Evolutionary conservation across 208 protist species (phyloP), one percentile per base, ranked within the genome.

Genomic region (Wallacemonas sp.): DNA sequence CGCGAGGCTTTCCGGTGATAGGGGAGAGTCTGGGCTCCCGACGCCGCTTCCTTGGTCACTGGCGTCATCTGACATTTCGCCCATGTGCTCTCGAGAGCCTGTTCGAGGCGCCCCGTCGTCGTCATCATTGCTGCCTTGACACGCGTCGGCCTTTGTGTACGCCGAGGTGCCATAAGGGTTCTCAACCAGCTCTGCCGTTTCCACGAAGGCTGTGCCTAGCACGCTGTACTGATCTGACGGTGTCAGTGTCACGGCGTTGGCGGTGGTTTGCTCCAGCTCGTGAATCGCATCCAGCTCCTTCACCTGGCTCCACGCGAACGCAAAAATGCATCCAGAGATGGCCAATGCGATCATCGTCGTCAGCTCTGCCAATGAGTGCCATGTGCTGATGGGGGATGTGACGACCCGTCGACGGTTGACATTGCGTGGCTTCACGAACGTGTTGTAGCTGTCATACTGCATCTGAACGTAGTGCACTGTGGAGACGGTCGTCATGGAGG

Each of bases 231-330:
- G 50, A 39, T 57, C 50, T 2, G 50, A 34, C 10, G 24, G 5
- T 8, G 50, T 41, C 9, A 57, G 32, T 0, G n/a, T 21, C 10
- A 57, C 50, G 5, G 50, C 50, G 50, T 57, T 57, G 36, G 26
- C 6, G 5, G 50, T 57, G 6, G 50, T 57, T 19, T 57, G 50
- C 50, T 57, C 50, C 4, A 57, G 50, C 32, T 57, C 50, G 30
- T 57, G 30, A 4, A 57, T 21, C n/a, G 30, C 50, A 26, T 57
- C 50, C 9, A 57, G 32, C 21, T 57, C 50, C 29, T 34, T 39
- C 50, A 57, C 50, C 50, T 57, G 50, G 50, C 50, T 27, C 50
- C 50, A 57, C 17, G 50, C 50, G 24, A 57, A 57, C 15, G 50
- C 50, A 24, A 57, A 57, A 6, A 57, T 19, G 29, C 50, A 57